Base-by-base conservation (phyloP, 345 rosid genomes). In the Toxicodendron radicans region DNA sequence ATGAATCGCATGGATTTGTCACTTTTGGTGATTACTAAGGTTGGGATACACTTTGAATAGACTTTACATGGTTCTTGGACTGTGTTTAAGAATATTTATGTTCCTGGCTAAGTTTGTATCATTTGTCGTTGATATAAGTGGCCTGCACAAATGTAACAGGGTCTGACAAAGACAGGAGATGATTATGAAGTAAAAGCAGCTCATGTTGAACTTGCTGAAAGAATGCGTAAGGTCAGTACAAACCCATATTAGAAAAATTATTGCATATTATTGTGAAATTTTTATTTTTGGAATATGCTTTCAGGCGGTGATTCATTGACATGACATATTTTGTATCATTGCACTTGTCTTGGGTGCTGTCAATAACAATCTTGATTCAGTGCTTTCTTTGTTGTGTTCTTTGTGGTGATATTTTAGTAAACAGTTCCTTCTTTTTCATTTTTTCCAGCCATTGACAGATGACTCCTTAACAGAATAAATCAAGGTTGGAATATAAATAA, bases 1-100 rank as follows among this genome's bases (percentile, higher is more conserved):
- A 91, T 91, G 99, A 95, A 95, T 74, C 96, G 99, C 57, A 86
- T 95, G 87, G 99, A 95, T 86, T 83, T 93, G 72, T 93, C 99
- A 51, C 99, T 95, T 90, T 80, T 93, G 83, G 97, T 95, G 70
- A 95, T 95, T 73, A 95, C 97, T 45, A 95, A 95, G 98, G 99
- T 91, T 72, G 66, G 78, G 72, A 45, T 33, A 68, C 60, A 71
- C 51, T 71, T 81, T 63, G 67, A 33, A 32, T 83, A 66, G 57
- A 68, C 58, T 75, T 75, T 76, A 70, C 56, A 41, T 72, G 45
- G 62, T 24, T 58, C 56, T 51, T 51, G 14, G 53, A 10, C 2
- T 49, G 38, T 72, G 72, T 57, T 76, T 51, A 71, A 73, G 71
- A 24, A 3, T 46, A 4, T 46, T 63, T 30, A 17, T 38, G 9